phyloP scores from a whole-genome alignment of 192 early-diverging fungal genomes.

The Dissophora ornata region DNA sequence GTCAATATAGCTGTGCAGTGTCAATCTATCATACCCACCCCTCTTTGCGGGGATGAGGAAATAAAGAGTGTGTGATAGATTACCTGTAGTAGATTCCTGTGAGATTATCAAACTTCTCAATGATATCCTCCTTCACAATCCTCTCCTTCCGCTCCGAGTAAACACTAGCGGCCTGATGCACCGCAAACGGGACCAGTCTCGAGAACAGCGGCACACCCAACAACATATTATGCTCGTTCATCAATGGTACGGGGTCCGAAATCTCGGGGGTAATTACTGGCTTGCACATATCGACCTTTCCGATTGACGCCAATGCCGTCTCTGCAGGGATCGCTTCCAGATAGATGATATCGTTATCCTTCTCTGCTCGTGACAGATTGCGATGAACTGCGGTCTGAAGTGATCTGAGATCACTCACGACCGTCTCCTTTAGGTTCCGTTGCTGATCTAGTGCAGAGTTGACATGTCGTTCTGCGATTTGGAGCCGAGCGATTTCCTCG shows the following conservation, averaged over 20 bases:
- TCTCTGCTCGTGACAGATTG: constrained; percentile 73
- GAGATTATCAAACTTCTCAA: constrained; percentile 73
- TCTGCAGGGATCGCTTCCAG: constrained; percentile 78
- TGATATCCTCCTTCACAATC: constrained; percentile 75
- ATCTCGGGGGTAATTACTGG: constrained; percentile 65
- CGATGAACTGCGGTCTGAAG: constrained; percentile 60
- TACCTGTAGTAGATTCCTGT: constrained; percentile 76
- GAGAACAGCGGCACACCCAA: constrained; percentile 83
- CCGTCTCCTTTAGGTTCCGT: constrained; percentile 50
- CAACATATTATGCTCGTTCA: constrained; percentile 63
- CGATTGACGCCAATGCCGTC: constrained; percentile 69
- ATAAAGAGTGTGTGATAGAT: background rate
- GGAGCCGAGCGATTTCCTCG: constrained; percentile 85
- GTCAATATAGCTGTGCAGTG: no score
- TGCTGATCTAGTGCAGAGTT: constrained; percentile 56
- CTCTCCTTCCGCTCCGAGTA: constrained; percentile 88
- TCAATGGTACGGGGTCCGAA: constrained; percentile 73
- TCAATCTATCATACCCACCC: no score
- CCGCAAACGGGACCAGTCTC: constrained; percentile 88
- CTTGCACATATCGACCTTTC: constrained; percentile 79
- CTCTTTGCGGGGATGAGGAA: no score
- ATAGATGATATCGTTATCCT: constrained; percentile 95
- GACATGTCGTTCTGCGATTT: constrained; percentile 61
- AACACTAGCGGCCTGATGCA: constrained; percentile 89
- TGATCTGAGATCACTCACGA: constrained; percentile 57